Percentiles rank a stretch among this genome's conserved stretches.
Evolutionary conservation across 108 stramenopile species (phyloP).

Genomic region (Aurantiochytrium sp.): DNA sequence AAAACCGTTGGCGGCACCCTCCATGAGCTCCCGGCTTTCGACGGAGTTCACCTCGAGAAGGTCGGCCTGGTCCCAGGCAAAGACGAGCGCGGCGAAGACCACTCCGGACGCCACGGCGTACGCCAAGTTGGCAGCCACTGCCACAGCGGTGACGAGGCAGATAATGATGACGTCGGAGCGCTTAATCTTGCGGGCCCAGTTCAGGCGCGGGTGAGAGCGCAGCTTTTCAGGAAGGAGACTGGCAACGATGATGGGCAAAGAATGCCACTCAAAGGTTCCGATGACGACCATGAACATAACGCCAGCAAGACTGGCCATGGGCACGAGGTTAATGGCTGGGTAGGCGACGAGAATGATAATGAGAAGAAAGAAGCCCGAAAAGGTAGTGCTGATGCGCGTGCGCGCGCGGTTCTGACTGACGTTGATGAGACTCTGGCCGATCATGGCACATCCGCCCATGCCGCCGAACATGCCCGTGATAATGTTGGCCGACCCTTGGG

Average conservation of each 20-base stretch:
- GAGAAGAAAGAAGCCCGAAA: conserved; percentile 26
- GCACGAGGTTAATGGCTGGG: conserved; percentile 29
- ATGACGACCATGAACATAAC: conserved; percentile 34
- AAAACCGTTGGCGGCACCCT: conserved; percentile 5
- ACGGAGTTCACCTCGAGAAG: neutral
- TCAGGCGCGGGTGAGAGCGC: conserved; percentile 18
- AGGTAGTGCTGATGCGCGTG: conserved; percentile 22
- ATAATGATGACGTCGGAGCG: conserved; percentile 38
- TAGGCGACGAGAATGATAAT: conserved; percentile 28
- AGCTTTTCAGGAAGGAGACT: conserved; percentile 19
- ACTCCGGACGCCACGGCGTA: conserved; percentile 32
- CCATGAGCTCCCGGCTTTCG: neutral
- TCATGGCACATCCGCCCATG: conserved; percentile 39
- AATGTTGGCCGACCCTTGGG: conserved; percentile 31
- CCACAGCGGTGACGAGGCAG: conserved; percentile 33
- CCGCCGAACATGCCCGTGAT: conserved; percentile 35
- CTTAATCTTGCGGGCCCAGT: conserved; percentile 25
- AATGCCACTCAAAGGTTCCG: conserved; percentile 37
- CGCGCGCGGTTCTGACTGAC: neutral
- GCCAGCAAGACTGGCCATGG: conserved; percentile 32
- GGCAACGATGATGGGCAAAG: conserved; percentile 24
- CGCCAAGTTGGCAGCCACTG: conserved; percentile 33
- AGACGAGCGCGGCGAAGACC: conserved; percentile 29
- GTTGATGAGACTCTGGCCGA: conserved; percentile 16
- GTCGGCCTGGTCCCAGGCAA: conserved; percentile 33